These are phyloP conservation scores for Paecilomyces dactylethromorphus DNA, from an alignment of 2,329 filamentous ascomycete genomes.

Conservation along the genomic window DNA sequence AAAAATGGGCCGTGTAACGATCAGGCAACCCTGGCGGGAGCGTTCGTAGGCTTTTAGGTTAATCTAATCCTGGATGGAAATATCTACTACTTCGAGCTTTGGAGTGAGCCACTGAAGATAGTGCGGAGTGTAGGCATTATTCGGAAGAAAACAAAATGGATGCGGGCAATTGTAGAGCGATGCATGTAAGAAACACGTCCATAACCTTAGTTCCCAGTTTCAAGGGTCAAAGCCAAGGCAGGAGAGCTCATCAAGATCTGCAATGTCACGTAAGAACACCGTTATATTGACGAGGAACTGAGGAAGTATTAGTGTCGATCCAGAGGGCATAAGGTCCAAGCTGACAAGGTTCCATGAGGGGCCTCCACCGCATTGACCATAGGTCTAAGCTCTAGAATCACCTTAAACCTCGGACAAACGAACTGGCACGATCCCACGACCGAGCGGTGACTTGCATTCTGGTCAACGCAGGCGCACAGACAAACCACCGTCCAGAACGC, in stretches of 20 bases:
- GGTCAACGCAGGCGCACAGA: neutral
- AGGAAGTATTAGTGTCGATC: neutral
- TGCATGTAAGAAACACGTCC: neutral
- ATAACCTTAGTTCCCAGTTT: neutral
- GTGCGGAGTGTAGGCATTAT: neutral
- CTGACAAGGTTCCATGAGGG: neutral
- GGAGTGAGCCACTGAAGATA: neutral
- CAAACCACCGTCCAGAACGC: neutral
- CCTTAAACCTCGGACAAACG: neutral
- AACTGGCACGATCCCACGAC: neutral
- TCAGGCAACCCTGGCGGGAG: neutral
- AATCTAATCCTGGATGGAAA: no score
- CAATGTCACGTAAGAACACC: neutral
- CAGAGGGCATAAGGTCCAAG: neutral
- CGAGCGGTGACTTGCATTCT: neutral
- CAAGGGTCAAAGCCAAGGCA: neutral
- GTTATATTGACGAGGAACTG: neutral
- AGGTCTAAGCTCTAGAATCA: no score
- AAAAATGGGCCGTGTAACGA: neutral
- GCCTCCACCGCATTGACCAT: neutral
- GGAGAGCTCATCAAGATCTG: neutral
- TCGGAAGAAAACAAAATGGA: neutral
- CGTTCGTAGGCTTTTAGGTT: neutral
- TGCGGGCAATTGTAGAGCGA: neutral
- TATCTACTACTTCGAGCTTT: no score